Conservation (phyloP, 495 filamentous ascomycete species). For the Hyaloscypha hepaticicola region DNA sequence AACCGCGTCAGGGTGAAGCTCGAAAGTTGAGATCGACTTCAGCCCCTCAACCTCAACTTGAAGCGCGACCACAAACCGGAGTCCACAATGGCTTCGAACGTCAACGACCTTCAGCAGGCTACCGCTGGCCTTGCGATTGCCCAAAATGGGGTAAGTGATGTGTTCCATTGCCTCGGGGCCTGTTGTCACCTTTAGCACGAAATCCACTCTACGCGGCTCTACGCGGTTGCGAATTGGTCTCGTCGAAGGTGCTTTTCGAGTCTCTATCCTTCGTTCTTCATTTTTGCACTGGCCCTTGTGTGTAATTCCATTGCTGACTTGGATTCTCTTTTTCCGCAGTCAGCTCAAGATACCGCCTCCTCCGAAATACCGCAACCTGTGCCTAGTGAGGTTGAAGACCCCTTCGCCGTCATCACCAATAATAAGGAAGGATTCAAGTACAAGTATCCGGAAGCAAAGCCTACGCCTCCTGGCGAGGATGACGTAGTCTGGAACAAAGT, state of each 20-base stretch:
- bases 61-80: background rate
- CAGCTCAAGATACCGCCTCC: background rate
- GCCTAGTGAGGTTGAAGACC: constrained; percentile 1
- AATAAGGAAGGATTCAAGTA: constrained; percentile 26
- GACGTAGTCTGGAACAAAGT: constrained; percentile 29
- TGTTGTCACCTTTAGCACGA: background rate
- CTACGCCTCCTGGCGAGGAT: constrained; percentile 28
- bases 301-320: background rate
- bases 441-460: constrained; percentile 28
- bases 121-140: too few relatives aligned
- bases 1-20: background rate
- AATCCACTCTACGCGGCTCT: background rate
- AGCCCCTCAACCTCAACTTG: background rate
- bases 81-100: constrained; percentile 2
- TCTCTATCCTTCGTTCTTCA: background rate
- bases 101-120: background rate
- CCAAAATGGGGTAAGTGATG: background rate
- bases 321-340: background rate
- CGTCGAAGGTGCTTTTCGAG: background rate
- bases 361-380: background rate
- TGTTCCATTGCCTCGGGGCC: background rate
- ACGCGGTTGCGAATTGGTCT: background rate
- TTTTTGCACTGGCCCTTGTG: background rate
- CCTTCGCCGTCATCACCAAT: constrained; percentile 5
- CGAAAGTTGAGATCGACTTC: background rate